Conservation (phyloP, 2,329 filamentous ascomycete genomes). For the Claviceps cyperi region DNA sequence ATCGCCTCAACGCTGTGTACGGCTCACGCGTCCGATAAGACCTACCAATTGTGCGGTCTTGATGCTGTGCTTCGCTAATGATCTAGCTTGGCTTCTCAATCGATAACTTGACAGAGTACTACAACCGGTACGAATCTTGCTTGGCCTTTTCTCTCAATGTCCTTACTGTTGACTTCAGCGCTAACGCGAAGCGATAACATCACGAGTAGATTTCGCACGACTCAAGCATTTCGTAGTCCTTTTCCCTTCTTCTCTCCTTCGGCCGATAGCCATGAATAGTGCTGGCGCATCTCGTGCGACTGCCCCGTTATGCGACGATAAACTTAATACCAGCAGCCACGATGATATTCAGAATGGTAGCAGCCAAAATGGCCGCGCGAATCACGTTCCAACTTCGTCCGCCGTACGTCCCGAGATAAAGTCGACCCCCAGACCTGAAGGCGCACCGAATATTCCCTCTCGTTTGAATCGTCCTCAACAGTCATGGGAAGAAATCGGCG, state of each 20-base stretch:
- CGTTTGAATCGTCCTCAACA: conserved; percentile 7
- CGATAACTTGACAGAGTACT: neutral
- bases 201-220: neutral
- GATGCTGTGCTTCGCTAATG: neutral
- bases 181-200: neutral
- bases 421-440: conserved; percentile 9
- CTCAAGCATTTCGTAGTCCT: neutral
- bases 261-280: conserved; percentile 16
- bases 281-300: conserved; percentile 14
- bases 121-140: neutral
- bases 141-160: neutral
- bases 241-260: neutral
- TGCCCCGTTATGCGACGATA: conserved; percentile 15
- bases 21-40: neutral
- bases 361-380: conserved; percentile 3
- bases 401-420: conserved; percentile 3
- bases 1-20: neutral
- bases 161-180: neutral
- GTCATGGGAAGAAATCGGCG: conserved; percentile 4
- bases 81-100: neutral
- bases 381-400: conserved; percentile 5
- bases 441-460: conserved; percentile 19
- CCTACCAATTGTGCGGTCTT: neutral
- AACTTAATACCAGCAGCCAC: neutral
- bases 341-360: no score